A percentile compares a stretch with the other conserved stretches of the same genome.
These are phyloP conservation scores for Apiotrichum sp. DNA, from an alignment of 1,284 basidiomycete genomes.

Conservation along the genomic window DNA sequence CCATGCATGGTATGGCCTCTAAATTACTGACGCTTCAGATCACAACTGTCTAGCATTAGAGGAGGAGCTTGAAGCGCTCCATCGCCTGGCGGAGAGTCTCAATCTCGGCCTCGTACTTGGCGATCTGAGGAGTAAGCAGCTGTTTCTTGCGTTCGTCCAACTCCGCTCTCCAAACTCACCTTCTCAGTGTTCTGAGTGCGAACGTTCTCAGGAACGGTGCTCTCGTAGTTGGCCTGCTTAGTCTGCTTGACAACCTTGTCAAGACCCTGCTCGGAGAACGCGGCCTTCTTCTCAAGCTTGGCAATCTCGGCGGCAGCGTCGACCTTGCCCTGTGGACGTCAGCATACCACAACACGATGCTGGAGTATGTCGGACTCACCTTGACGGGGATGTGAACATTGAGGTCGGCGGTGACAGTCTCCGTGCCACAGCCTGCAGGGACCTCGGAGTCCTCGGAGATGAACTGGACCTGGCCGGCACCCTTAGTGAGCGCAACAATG, in stretches of 20 bases:
- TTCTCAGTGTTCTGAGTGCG: constrained; percentile 69
- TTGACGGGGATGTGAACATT: constrained; percentile 76
- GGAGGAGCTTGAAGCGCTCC: constrained; percentile 43
- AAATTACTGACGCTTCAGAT: not conserved
- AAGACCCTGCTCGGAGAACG: constrained; percentile 61
- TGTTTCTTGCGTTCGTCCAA: too few species aligned
- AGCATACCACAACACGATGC: too few species aligned
- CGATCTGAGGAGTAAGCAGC: constrained; percentile 21
- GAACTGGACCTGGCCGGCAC: constrained; percentile 66
- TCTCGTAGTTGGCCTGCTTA: constrained; percentile 66
- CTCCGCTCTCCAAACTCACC: constrained; percentile 49
- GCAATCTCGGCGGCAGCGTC: constrained; percentile 75
- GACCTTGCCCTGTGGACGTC: constrained; percentile 61
- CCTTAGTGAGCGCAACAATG: constrained; percentile 79
- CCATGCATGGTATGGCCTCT: not conserved
- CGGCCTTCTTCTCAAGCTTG: constrained; percentile 81
- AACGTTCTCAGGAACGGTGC: constrained; percentile 71
- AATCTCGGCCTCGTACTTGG: constrained; percentile 44
- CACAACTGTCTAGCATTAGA: constrained; percentile 16
- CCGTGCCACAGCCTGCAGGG: constrained; percentile 81
- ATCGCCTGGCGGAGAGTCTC: constrained; percentile 42
- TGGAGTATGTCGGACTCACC: constrained; percentile 50
- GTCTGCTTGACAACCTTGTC: constrained; percentile 73
- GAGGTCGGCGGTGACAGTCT: constrained; percentile 67
- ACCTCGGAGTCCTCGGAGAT: constrained; percentile 57